A percentile compares a stretch with the other conserved stretches of the same genome.
These are phyloP conservation scores for Solanum phureja DNA, from an alignment of 257 asterid species.

Conservation along the genomic window DNA sequence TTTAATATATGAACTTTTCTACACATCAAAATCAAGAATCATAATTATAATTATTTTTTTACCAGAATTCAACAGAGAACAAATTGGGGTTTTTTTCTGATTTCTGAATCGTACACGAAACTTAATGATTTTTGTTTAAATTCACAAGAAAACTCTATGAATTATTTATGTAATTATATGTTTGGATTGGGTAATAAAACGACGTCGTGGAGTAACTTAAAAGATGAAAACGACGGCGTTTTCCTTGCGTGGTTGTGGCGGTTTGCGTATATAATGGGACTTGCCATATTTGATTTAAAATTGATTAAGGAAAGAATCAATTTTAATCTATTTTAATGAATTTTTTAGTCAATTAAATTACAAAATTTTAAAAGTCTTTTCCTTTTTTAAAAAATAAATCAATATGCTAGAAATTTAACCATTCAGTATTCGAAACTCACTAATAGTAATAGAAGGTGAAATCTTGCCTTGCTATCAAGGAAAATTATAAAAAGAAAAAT, in stretches of 20 bases:
- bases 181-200: background rate
- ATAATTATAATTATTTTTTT: background rate
- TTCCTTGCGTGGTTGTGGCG: background rate
- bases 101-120: background rate
- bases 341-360: background rate
- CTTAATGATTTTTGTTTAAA: background rate
- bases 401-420: too few relatives aligned
- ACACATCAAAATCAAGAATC: background rate
- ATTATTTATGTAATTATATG: background rate
- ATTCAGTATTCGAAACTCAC: too few relatives aligned
- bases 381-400: too few relatives aligned
- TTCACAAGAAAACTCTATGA: background rate
- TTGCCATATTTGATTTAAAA: background rate
- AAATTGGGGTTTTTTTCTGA: background rate
- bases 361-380: background rate
- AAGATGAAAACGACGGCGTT: rapidly evolving
- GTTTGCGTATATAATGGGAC: background rate
- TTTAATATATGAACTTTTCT: background rate
- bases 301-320: background rate
- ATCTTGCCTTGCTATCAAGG: background rate
- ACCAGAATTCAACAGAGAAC: background rate
- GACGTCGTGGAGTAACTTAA: background rate
- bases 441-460: too few relatives aligned
- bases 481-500: too few relatives aligned
- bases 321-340: background rate